Percentiles rank a stretch among this genome's conserved stretches.
Evolutionary conservation across 1,284 basidiomycete species (phyloP).

Genomic region (Heterobasidion irregulare): DNA sequence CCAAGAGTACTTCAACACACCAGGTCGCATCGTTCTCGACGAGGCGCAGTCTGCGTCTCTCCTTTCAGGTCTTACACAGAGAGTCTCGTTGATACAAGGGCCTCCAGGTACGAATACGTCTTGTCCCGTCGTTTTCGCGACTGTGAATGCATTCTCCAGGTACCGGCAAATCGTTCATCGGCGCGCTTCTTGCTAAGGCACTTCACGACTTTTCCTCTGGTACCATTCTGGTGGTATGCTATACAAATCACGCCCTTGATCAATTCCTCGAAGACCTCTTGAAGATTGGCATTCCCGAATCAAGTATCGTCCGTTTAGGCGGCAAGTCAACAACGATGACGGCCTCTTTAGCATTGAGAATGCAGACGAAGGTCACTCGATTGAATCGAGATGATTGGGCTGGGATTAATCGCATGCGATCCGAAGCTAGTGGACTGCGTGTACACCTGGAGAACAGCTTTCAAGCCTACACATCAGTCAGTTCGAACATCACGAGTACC

Average conservation of each 20-base stretch:
- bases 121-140: too few relatives aligned
- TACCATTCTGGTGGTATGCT: constrained; percentile 55
- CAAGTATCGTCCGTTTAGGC: constrained; percentile 42
- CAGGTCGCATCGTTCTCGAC: constrained; percentile 38
- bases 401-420: constrained; percentile 29
- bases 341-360: constrained; percentile 31
- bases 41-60: constrained; percentile 40
- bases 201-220: constrained; percentile 36
- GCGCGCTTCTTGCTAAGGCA: constrained; percentile 49
- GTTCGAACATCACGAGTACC: constrained; percentile 18
- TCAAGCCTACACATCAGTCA: background rate
- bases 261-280: constrained; percentile 54
- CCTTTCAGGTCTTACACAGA: constrained; percentile 41
- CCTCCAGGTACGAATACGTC: constrained; percentile 41
- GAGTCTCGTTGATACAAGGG: constrained; percentile 53
- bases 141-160: constrained; percentile 24
- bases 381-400: constrained; percentile 25
- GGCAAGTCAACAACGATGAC: constrained; percentile 41
- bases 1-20: constrained; percentile 24
- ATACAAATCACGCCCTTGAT: constrained; percentile 61
- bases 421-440: constrained; percentile 15
- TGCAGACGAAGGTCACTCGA: constrained; percentile 18
- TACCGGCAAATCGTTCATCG: constrained; percentile 64
- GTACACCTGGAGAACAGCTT: constrained; percentile 13
- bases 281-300: constrained; percentile 43